Conservation (phyloP, 2,329 filamentous ascomycete species). For the Aspergillus sergii region DNA sequence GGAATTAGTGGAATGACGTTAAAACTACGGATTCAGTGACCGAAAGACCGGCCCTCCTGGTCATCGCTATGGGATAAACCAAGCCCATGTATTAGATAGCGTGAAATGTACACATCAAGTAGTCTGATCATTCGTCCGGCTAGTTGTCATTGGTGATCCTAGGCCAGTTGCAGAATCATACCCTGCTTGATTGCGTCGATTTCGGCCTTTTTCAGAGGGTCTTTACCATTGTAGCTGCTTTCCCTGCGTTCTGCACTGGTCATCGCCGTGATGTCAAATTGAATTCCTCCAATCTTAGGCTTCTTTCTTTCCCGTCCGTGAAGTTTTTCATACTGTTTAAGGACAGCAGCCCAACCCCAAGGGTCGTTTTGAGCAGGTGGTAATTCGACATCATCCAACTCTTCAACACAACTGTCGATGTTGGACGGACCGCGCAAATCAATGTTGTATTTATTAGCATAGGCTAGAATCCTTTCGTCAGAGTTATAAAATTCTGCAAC, state of each 20-base stretch:
- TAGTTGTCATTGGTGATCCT: not conserved
- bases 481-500: not conserved
- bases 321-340: slow-evolving; percentile 1
- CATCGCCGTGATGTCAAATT: slow-evolving; percentile 41
- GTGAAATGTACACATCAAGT: not conserved
- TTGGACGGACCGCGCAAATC: slow-evolving; percentile 14
- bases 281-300: slow-evolving; percentile 42
- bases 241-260: slow-evolving; percentile 36
- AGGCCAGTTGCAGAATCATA: slow-evolving; percentile 25
- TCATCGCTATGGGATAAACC: not conserved
- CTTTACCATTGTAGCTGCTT: slow-evolving; percentile 35
- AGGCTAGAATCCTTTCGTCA: slow-evolving; percentile 13
- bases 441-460: slow-evolving; percentile 23
- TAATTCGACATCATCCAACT: slow-evolving; percentile 28
- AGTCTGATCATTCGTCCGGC: not conserved
- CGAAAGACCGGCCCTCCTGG: not conserved
- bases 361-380: slow-evolving; percentile 18
- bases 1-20: too few relatives aligned
- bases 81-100: not conserved
- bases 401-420: slow-evolving; percentile 27
- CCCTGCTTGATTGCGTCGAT: slow-evolving; percentile 44
- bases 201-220: slow-evolving; percentile 37
- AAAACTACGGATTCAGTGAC: too few relatives aligned
- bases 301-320: slow-evolving; percentile 3
- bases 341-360: slow-evolving; percentile 2